These are phyloP conservation scores for Sequoia sempervirens DNA, from an alignment of 75 land plant genomes.

Conservation along the genomic window DNA sequence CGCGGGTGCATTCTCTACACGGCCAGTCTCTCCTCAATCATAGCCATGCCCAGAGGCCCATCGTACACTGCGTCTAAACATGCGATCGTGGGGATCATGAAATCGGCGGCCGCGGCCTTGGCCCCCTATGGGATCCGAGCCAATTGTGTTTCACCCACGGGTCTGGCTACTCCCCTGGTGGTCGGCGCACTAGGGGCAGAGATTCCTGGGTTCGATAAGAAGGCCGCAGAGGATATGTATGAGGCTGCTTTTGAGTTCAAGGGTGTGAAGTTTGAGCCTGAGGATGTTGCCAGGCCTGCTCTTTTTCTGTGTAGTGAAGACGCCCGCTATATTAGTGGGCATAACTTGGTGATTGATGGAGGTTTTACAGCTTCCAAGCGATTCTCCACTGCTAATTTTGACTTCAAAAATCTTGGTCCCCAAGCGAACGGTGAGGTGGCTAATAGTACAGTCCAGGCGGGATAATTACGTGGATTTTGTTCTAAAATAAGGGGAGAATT, in stretches of 20 bases:
- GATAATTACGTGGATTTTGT: too few species aligned
- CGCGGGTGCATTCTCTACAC: constrained; percentile 4
- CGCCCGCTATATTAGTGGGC: constrained; percentile 8
- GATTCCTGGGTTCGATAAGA: background rate
- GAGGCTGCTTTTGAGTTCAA: background rate
- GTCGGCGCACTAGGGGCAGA: background rate
- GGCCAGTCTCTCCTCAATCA: constrained; percentile 4
- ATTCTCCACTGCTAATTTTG: too few species aligned
- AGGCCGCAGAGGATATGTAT: background rate
- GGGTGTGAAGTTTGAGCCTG: background rate
- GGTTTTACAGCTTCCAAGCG: background rate
- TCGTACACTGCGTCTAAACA: constrained; percentile 16
- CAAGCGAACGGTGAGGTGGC: too few species aligned
- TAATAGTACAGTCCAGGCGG: too few species aligned
- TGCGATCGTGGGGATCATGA: constrained; percentile 16
- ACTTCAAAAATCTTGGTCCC: too few species aligned
- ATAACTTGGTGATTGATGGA: constrained; percentile 12
- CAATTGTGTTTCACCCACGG: constrained; percentile 15
- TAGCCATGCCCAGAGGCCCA: background rate
- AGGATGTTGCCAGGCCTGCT: constrained; percentile 8
- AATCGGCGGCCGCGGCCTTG: constrained; percentile 14
- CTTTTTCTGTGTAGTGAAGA: constrained; percentile 10
- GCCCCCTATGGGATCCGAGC: constrained; percentile 17
- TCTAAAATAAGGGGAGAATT: too few species aligned
- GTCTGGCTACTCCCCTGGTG: constrained; percentile 10